phyloP scores from a whole-genome alignment of 768 basidiomycete genomes.

The Panus rudis region DNA sequence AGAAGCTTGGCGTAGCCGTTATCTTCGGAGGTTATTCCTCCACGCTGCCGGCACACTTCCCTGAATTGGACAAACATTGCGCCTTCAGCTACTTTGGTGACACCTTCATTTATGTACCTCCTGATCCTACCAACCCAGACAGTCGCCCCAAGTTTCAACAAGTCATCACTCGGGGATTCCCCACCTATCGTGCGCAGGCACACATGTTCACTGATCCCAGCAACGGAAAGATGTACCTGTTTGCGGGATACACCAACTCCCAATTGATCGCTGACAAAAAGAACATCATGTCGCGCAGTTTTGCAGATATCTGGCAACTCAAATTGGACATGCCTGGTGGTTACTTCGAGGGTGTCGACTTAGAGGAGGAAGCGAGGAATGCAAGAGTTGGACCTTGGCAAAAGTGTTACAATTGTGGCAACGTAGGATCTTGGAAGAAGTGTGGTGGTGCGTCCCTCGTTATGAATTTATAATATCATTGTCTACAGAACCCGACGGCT shows the following conservation, averaged over 20 bases:
- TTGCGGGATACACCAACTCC: conserved; percentile 35
- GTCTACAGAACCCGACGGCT: too few relatives aligned
- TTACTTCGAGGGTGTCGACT: conserved; percentile 29
- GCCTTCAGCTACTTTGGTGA: conserved; percentile 35
- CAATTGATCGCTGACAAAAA: conserved; percentile 28
- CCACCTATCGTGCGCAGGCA: conserved; percentile 32
- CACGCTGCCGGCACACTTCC: conserved; percentile 11
- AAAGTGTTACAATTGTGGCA: conserved; percentile 33
- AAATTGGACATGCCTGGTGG: conserved; percentile 30
- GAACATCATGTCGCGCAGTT: conserved; percentile 21
- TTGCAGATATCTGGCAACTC: conserved; percentile 36
- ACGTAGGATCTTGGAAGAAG: conserved; percentile 31
- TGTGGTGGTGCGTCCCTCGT: conserved; percentile 31
- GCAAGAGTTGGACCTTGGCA: conserved; percentile 34
- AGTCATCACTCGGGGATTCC: conserved; percentile 34
- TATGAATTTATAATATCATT: too few relatives aligned
- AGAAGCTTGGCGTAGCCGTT: conserved; percentile 28
- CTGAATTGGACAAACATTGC: conserved; percentile 11
- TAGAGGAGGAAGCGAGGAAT: conserved; percentile 31
- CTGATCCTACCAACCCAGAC: conserved; percentile 9
- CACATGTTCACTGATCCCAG: conserved; percentile 27
- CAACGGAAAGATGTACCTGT: conserved; percentile 31
- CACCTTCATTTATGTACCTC: conserved; percentile 29
- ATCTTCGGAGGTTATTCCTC: conserved; percentile 37
- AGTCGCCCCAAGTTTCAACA: too few relatives aligned